phyloP scores from a whole-genome alignment of 345 rosid genomes.

The Alliaria petiolata region DNA sequence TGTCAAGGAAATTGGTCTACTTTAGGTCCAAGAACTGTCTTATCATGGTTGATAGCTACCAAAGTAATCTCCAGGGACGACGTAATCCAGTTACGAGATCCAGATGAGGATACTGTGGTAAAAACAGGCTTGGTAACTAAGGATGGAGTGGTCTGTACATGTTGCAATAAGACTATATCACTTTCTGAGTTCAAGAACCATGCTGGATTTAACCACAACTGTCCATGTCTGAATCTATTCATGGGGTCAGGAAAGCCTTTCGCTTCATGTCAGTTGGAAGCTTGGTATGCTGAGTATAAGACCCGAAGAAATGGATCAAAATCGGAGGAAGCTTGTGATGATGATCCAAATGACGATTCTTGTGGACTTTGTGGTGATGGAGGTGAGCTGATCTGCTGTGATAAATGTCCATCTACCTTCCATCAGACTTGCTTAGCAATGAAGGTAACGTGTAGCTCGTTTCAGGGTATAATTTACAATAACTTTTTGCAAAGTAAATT shows the following conservation, averaged over 20 bases:
- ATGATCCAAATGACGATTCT: conserved; percentile 91
- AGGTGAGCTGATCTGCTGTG: conserved; percentile 94
- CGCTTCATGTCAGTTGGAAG: conserved; percentile 73
- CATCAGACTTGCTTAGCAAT: conserved; percentile 79
- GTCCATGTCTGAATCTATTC: conserved; percentile 80
- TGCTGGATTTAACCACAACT: conserved; percentile 64
- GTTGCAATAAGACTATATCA: conserved; percentile 65
- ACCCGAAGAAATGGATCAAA: conserved; percentile 48
- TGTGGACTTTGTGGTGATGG: conserved; percentile 94
- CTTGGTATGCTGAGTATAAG: conserved; percentile 88
- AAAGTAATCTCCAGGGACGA: conserved; percentile 61
- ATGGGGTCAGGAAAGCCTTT: conserved; percentile 80
- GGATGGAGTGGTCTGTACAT: conserved; percentile 74
- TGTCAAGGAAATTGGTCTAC: conserved; percentile 43
- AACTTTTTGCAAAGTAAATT: not conserved
- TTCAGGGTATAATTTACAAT: not conserved
- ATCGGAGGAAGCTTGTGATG: conserved; percentile 47
- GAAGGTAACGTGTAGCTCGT: conserved; percentile 52
- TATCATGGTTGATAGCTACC: conserved; percentile 69
- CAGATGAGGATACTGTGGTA: conserved; percentile 51
- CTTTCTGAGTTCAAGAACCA: conserved; percentile 74
- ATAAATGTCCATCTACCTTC: conserved; percentile 88
- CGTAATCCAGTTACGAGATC: conserved; percentile 71
- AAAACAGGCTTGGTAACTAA: conserved; percentile 69
- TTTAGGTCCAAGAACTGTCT: conserved; percentile 59